Evolutionary conservation across 129 eudicot genomes (phyloP).

Genomic region (Solidago caesia): DNA sequence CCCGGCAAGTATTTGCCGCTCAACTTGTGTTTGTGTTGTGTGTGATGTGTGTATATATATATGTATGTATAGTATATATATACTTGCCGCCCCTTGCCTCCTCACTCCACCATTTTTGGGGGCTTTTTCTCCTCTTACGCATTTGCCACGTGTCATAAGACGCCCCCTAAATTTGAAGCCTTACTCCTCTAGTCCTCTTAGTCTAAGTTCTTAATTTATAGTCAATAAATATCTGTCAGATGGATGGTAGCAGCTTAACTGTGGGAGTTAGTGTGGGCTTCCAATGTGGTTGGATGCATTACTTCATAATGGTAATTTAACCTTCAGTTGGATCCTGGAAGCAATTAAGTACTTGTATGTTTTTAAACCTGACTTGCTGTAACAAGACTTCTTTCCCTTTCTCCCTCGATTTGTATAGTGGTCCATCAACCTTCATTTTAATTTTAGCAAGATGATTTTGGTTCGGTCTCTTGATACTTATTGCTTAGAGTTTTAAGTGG

Average conservation of each 20-base stretch:
- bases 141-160: too few relatives aligned
- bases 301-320: not conserved
- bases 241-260: conserved; percentile 21
- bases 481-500: not conserved
- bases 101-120: too few relatives aligned
- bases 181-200: too few relatives aligned
- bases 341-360: conserved; percentile 16
- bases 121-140: too few relatives aligned
- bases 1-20: too few relatives aligned
- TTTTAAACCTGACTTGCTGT: conserved; percentile 10
- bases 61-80: too few relatives aligned
- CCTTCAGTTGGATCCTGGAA: not conserved
- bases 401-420: conserved; percentile 15
- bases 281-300: conserved; percentile 24
- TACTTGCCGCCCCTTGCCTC: too few relatives aligned
- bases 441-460: not conserved
- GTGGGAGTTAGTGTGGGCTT: conserved; percentile 8
- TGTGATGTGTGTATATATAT: too few relatives aligned
- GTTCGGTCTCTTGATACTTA: conserved; percentile 8
- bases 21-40: too few relatives aligned
- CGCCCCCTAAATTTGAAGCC: too few relatives aligned
- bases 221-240: not conserved
- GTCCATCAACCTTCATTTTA: not conserved
- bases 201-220: not conserved
- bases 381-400: not conserved